phyloP scores from a whole-genome alignment of 106 monocot genomes.

The Triglochin maritima region DNA sequence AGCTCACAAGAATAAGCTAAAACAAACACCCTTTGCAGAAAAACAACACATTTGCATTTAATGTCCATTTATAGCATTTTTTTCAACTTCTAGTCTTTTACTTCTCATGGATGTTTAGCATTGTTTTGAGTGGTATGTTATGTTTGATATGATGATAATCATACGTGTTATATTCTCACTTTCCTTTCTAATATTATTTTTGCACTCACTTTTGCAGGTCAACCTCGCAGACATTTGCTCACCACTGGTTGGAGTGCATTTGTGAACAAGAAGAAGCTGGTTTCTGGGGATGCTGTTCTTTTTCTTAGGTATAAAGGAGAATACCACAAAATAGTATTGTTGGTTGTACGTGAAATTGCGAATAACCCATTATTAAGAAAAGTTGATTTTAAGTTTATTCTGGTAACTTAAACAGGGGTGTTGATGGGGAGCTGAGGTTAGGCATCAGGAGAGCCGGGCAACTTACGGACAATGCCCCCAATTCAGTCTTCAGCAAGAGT shows the following conservation, averaged over 20 bases:
- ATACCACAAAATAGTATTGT: background rate
- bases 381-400: background rate
- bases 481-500: background rate
- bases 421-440: slow-evolving; percentile 25
- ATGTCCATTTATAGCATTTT: no score
- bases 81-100: no score
- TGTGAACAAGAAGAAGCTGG: slow-evolving; percentile 31
- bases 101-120: no score
- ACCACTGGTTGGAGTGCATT: slow-evolving; percentile 28
- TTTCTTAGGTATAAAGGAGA: slow-evolving; percentile 28
- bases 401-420: slow-evolving; percentile 5
- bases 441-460: slow-evolving; percentile 24
- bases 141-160: no score
- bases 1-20: no score
- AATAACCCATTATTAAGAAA: background rate
- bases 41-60: no score
- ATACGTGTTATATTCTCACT: no score
- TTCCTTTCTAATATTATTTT: no score
- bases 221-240: slow-evolving; percentile 22
- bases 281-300: slow-evolving; percentile 27
- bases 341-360: background rate
- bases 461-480: background rate
- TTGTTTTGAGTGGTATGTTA: no score
- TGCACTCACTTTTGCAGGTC: slow-evolving; percentile 6
- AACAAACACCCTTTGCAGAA: no score